Evolutionary conservation across 148 eudicot genomes (phyloP), one percentile per base, ranked within the genome.

Genomic region (Limonium bicolor): DNA sequence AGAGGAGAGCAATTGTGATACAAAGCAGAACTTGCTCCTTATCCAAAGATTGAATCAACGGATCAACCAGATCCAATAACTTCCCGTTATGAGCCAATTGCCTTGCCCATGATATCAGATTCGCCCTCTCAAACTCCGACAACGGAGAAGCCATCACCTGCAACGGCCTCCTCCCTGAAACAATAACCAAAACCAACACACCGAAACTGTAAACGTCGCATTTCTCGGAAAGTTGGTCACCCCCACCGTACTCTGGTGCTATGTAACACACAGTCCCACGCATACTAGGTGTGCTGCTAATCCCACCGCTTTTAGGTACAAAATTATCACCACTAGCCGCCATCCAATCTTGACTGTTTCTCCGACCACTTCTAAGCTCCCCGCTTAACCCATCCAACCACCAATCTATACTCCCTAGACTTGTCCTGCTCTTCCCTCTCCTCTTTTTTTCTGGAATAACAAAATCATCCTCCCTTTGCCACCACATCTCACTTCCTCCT

Each of bases 271-370:
- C 86, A 31, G 97, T 88, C 3, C 97, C 97, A 58, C 97, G 72
- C 97, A 88, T 88, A 65, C 97, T 88, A 3, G 97, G 97, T 4
- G 97, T 88, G 48, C 94, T 83, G 53, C 97, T 80, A 36, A 88
- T 68, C 13, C 94, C 94, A 20, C 96, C 86, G 54, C 96, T 87
- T 44, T 83, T 87, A 1, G 80, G 96, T 35, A 87, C 59, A n/a
- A n/a, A n/a, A n/a, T n/a, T n/a, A 2, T 78, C 96, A 6, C 80
- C 82, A 49, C 64, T 72, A 4, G 72, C 66, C n/a, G n/a, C n/a
- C n/a, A n/a, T n/a, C 65, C 67, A 82, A 68, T 87, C 96, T 43
- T 73, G 96, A 32, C 96, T 87, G 26, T 65, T 76, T 51, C 88
- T 73, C 41, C 82, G 46, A 9, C 94, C 75, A 50, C 62, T 53